phyloP scores from a whole-genome alignment of 108 stramenopile species.

The Hondaea fermentalgiana region DNA sequence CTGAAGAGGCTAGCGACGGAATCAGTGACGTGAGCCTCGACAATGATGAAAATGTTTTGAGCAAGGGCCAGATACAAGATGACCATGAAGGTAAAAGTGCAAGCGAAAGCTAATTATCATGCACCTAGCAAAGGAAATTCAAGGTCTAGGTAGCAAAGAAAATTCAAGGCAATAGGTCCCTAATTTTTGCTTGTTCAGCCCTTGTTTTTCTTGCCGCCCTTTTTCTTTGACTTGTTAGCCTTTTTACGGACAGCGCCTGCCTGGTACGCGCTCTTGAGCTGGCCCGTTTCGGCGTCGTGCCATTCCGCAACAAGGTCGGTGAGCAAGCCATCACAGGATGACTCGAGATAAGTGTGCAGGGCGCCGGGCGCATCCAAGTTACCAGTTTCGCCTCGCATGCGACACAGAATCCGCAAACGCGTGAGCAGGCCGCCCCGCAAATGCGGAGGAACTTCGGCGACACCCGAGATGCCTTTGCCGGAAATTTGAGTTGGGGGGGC shows the following conservation, averaged over 20 bases:
- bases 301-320: not conserved
- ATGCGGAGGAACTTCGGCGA: not conserved
- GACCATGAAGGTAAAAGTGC: too few species aligned
- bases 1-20: too few species aligned
- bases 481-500: not conserved
- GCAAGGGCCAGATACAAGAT: too few species aligned
- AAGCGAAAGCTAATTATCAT: too few species aligned
- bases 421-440: not conserved
- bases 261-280: not conserved
- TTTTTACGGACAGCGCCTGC: not conserved
- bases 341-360: not conserved
- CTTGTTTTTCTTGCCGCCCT: slow-evolving; percentile 46
- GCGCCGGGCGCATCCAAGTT: not conserved
- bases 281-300: not conserved
- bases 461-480: not conserved
- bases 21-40: too few species aligned
- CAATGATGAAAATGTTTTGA: too few species aligned
- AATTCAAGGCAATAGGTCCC: slow-evolving; percentile 15
- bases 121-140: too few species aligned
- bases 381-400: not conserved
- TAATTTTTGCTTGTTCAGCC: slow-evolving; percentile 47
- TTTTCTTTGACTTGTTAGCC: slow-evolving; percentile 1
- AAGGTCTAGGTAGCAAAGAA: too few species aligned
- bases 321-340: not conserved
- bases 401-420: not conserved